Evolutionary conservation across 2,329 filamentous ascomycete genomes (phyloP).

Genomic region (Hypoxylon sp.): DNA sequence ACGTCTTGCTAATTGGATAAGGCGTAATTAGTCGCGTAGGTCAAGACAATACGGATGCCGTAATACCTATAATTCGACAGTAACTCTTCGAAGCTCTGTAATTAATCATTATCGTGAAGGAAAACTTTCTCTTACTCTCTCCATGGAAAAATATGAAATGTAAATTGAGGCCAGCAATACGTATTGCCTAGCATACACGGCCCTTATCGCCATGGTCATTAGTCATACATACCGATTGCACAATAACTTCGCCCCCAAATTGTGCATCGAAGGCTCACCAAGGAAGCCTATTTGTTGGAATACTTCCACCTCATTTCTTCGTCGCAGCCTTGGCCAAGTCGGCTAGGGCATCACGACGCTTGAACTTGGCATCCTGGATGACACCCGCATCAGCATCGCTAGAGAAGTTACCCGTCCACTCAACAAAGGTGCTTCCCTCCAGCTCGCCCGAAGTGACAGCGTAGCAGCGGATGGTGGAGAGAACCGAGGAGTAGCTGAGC

Average conservation of each 20-base stretch:
- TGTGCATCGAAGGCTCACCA: neutral
- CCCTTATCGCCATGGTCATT: neutral
- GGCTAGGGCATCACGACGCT: slow-evolving; percentile 77
- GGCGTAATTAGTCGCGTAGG: too few relatives aligned
- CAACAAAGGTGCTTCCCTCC: slow-evolving; percentile 74
- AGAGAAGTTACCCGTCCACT: slow-evolving; percentile 78
- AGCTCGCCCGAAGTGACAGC: slow-evolving; percentile 74
- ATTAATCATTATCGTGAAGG: neutral
- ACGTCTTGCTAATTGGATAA: neutral
- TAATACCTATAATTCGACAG: too few relatives aligned
- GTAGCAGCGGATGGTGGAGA: slow-evolving; percentile 75
- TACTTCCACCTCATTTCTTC: slow-evolving; percentile 48
- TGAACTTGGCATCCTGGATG: slow-evolving; percentile 81
- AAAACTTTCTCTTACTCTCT: neutral
- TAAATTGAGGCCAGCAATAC: neutral
- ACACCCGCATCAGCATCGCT: slow-evolving; percentile 78
- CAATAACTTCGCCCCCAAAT: neutral
- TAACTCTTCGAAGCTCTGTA: neutral
- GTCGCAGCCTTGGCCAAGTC: slow-evolving; percentile 69
- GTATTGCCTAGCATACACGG: neutral
- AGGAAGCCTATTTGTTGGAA: neutral
- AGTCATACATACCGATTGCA: neutral
- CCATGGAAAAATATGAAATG: neutral
- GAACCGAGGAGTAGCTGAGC: slow-evolving; percentile 73
- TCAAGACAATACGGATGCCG: too few relatives aligned